Conservation (phyloP, 2,329 filamentous ascomycete species). For the Trichoderma sp. region DNA sequence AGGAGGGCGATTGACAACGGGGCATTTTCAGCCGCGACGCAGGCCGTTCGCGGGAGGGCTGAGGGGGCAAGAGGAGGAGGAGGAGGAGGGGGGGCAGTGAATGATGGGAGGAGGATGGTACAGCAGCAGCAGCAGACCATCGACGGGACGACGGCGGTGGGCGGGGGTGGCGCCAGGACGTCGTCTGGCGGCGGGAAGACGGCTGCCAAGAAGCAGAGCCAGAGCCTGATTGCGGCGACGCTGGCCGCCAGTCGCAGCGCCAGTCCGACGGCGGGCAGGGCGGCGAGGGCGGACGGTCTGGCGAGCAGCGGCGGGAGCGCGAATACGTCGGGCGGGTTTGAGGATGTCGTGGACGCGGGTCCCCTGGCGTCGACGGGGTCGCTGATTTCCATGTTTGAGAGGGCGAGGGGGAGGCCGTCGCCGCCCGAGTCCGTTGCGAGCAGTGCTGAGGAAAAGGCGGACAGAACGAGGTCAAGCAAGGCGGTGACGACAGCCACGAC, state of each 20-base stretch:
- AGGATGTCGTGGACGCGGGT: conserved; percentile 50
- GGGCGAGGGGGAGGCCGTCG: conserved; percentile 38
- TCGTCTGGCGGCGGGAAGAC: conserved; percentile 27
- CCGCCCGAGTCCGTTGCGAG: conserved; percentile 23
- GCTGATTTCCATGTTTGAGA: conserved; percentile 71
- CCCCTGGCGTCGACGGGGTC: conserved; percentile 64
- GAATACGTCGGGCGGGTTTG: background rate
- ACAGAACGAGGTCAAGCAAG: background rate
- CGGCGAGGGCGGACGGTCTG: conserved; percentile 39
- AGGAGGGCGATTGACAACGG: conserved; percentile 38
- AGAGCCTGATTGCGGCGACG: conserved; percentile 60
- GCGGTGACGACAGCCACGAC: too few species aligned
- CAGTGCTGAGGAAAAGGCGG: conserved; percentile 3
- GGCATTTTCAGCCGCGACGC: conserved; percentile 51
- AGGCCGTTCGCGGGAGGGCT: conserved; percentile 37
- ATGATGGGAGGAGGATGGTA: too few species aligned
- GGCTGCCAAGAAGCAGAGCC: conserved; percentile 57
- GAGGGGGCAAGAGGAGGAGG: background rate
- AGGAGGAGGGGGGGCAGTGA: conserved; percentile 38
- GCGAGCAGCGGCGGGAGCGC: conserved; percentile 33
- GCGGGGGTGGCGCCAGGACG: conserved; percentile 34
- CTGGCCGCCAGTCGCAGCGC: conserved; percentile 58
- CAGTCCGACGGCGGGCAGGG: conserved; percentile 36
- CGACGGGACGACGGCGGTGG: conserved; percentile 27
- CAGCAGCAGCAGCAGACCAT: conserved; percentile 19